Base-by-base conservation (phyloP, 1,284 basidiomycete genomes). In the Mycosarcoma mackinlayi region DNA sequence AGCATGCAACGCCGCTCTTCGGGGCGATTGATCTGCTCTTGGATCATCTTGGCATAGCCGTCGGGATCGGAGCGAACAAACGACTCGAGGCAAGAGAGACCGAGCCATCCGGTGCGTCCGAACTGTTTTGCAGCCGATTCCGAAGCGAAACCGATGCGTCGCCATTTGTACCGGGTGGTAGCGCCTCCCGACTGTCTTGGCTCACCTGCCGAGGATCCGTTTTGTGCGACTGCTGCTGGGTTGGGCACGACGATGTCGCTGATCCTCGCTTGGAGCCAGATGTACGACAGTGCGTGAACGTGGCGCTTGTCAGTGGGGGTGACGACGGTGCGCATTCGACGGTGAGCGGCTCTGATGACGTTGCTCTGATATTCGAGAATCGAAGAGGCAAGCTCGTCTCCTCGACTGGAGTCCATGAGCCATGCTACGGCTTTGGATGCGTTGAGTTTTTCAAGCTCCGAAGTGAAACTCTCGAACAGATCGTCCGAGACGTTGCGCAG, bases 351-450 rank as follows among this genome's bases (percentile, higher is more conserved):
- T 25, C 91, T 88, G 52, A 92, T 87, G 75, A 93, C 89, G 82
- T 93, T 93, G 37, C 91, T 89, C 85, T 96, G 94, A 83, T 95
- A 96, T 76, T 94, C 92, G 56, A 95, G 87, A 51, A 96, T 92
- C 64, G 90, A 91, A 0, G 90, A 92, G 4, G 90, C 89, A 42
- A 93, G 85, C 79, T 94, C 92, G 72, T 94, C 92, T 39, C 90
- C 89, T 23, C 90, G 90, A 78, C 92, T 91, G 16, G 90, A 87
- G 14, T 91, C 90, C 89, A 96, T 94, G 38, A 67, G 25, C 38
- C 56, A 64, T 6, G 75, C 66, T 11, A 78, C 78, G 9, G 92
- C 91, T 79, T 90, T 92, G 53, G 92, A 87, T 11, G 92, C 89
- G 69, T 91, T 91, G 48, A 95, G 82, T 41, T 86, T 85, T 76